phyloP scores from a whole-genome alignment of 2,329 filamentous ascomycete genomes.

The Penicillium psychrosexuale region DNA sequence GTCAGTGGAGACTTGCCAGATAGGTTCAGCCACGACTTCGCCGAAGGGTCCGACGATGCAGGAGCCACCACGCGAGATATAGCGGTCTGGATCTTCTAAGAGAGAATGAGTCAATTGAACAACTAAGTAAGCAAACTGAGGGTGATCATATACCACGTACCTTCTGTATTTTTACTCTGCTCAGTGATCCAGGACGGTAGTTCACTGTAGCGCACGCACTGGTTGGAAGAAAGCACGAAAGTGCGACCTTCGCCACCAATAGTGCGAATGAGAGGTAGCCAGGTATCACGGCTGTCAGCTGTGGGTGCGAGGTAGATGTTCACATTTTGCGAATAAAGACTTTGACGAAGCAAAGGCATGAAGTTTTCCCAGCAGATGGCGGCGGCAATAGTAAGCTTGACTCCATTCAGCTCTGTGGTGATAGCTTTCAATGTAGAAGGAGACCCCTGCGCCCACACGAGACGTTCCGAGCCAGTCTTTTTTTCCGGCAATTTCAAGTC shows the following conservation, averaged over 20 bases:
- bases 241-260: conserved; percentile 77
- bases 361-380: conserved; percentile 98
- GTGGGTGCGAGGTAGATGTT: conserved; percentile 90
- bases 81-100: conserved; percentile 32
- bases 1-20: conserved; percentile 65
- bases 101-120: neutral
- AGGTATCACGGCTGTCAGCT: conserved; percentile 78
- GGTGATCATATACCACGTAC: conserved; percentile 32
- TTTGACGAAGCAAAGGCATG: conserved; percentile 83
- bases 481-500: neutral
- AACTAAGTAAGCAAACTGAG: neutral
- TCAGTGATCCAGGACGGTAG: conserved; percentile 57
- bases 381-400: conserved; percentile 74
- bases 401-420: conserved; percentile 72
- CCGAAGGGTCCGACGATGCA: conserved; percentile 77
- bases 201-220: conserved; percentile 64
- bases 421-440: conserved; percentile 76
- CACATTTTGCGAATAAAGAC: conserved; percentile 83
- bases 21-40: conserved; percentile 72
- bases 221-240: conserved; percentile 83
- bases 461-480: conserved; percentile 72
- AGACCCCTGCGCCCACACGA: conserved; percentile 86
- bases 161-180: conserved; percentile 21
- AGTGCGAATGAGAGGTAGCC: conserved; percentile 78
- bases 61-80: conserved; percentile 72